Conservation (phyloP, 2,329 filamentous ascomycete species). For the Beauveria rudraprayagi region DNA sequence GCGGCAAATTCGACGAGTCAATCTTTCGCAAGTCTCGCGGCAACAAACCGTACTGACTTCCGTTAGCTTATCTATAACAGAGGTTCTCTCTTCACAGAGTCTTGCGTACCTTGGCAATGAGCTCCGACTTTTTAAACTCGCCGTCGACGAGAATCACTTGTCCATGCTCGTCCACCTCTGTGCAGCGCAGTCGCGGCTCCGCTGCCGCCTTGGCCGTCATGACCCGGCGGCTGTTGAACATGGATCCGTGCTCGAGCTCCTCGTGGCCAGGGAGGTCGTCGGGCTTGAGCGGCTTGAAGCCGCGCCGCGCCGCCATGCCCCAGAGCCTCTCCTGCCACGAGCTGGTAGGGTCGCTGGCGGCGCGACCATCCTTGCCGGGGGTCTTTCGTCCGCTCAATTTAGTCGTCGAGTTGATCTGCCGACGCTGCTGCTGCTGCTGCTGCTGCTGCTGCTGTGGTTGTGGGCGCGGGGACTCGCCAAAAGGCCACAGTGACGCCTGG, state of each 20-base stretch:
- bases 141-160: constrained; percentile 88
- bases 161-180: constrained; percentile 87
- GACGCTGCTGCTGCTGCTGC: constrained; percentile 21
- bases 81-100: too few relatives aligned
- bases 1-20: constrained; percentile 88
- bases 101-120: constrained; percentile 73
- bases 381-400: not conserved
- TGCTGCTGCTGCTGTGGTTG: constrained; percentile 15
- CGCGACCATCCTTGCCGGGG: not conserved
- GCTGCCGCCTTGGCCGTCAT: constrained; percentile 69
- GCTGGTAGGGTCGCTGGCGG: constrained; percentile 16
- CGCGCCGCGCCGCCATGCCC: constrained; percentile 31
- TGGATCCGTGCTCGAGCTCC: constrained; percentile 22
- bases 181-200: constrained; percentile 82
- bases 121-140: constrained; percentile 94
- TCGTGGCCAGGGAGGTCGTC: constrained; percentile 45
- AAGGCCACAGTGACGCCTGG: constrained; percentile 24
- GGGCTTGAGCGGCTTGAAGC: constrained; percentile 38
- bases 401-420: constrained; percentile 9
- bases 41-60: constrained; percentile 69
- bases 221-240: constrained; percentile 62
- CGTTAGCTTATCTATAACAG: not conserved
- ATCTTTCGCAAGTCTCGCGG: constrained; percentile 96
- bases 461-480: constrained; percentile 14
- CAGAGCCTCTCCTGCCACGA: constrained; percentile 44